Evolutionary conservation across 169 alveolate species (phyloP).

Genomic region (Cyclospora cayetanensis): DNA sequence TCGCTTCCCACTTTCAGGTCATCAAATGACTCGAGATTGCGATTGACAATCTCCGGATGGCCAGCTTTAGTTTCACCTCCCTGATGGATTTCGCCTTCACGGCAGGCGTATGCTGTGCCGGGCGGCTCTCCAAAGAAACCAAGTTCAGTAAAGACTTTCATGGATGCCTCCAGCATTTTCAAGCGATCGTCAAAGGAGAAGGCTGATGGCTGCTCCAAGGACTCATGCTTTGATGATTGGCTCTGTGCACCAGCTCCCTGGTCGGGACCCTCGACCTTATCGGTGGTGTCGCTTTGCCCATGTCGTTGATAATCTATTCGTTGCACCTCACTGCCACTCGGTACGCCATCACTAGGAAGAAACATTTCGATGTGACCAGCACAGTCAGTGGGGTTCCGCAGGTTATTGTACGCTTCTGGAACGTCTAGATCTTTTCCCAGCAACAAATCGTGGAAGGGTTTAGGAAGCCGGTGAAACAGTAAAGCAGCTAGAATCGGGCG

Average conservation of each 20-base stretch:
- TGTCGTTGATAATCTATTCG: background rate
- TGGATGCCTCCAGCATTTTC: background rate
- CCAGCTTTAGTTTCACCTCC: no score
- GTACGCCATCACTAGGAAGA: slow-evolving; percentile 16
- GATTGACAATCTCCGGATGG: no score
- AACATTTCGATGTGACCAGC: slow-evolving; percentile 25
- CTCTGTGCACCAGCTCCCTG: background rate
- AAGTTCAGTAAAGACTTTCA: background rate
- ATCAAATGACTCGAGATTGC: no score
- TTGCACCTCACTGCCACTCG: background rate
- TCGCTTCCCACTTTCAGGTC: background rate
- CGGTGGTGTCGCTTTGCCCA: background rate
- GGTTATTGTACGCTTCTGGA: slow-evolving; percentile 16
- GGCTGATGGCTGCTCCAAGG: background rate
- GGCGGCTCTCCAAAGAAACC: background rate
- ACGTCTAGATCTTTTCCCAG: slow-evolving; percentile 19
- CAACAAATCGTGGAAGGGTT: slow-evolving; percentile 28
- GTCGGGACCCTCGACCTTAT: background rate
- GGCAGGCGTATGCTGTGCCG: no score
- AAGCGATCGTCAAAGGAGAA: slow-evolving; percentile 9
- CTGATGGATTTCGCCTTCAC: no score
- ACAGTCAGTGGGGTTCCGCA: slow-evolving; percentile 52
- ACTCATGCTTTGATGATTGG: background rate
- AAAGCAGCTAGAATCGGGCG: slow-evolving; percentile 20
- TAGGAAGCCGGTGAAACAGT: background rate